These are phyloP conservation scores for Candida takata DNA, from an alignment of 805 yeast genomes.

Conservation along the genomic window DNA sequence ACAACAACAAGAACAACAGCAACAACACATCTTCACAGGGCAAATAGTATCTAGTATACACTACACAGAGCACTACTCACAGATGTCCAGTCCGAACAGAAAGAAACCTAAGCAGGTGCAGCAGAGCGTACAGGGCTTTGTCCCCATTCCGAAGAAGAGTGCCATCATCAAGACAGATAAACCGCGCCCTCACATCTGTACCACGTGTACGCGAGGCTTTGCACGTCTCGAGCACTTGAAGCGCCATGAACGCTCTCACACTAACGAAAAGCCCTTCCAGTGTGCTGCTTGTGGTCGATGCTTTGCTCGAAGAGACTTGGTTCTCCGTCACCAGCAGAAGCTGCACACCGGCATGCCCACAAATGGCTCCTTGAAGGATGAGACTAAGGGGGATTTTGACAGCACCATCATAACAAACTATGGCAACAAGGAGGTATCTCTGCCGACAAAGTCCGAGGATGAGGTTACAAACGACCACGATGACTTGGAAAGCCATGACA, in stretches of 20 bases:
- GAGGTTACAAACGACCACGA: conserved; percentile 6
- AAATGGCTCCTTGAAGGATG: conserved; percentile 32
- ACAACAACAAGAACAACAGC: too few species aligned
- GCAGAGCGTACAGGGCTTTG: conserved; percentile 27
- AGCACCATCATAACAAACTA: conserved; percentile 31
- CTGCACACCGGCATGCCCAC: conserved; percentile 54
- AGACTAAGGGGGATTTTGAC: conserved; percentile 25
- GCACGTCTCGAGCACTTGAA: conserved; percentile 92
- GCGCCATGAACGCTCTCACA: conserved; percentile 90
- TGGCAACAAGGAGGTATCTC: conserved; percentile 32
- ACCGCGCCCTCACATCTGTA: conserved; percentile 89
- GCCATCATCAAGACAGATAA: conserved; percentile 81
- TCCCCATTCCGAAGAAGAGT: conserved; percentile 83
- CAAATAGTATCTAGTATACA: too few species aligned
- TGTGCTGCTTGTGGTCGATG: conserved; percentile 96
- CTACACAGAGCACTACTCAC: too few species aligned
- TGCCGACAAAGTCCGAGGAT: conserved; percentile 25
- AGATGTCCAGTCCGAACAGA: not conserved
- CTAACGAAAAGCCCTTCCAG: conserved; percentile 92
- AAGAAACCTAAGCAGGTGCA: conserved; percentile 20
- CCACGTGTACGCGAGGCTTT: conserved; percentile 89
- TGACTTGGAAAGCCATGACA: not conserved
- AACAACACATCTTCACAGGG: too few species aligned
- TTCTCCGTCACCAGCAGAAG: conserved; percentile 91
- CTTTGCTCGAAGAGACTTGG: conserved; percentile 84